Base-by-base conservation (phyloP, 495 filamentous ascomycete species). In the Xylaria cubensis region DNA sequence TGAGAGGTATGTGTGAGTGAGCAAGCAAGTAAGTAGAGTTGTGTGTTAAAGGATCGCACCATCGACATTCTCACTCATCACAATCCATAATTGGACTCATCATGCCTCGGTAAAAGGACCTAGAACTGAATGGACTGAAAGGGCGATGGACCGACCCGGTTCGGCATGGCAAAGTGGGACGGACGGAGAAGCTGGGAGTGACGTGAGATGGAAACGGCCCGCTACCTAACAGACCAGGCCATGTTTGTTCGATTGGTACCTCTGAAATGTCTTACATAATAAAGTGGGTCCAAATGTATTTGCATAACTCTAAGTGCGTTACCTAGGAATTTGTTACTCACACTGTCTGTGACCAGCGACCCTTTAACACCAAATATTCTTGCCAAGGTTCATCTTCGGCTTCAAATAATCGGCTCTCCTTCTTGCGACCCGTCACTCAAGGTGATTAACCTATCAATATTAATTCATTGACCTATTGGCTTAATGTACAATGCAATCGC, bases 91-190 rank as follows among this genome's bases (percentile, higher is more conserved):
- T 15, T 32, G 21, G 42, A 24, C 59, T 64, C 41, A 48, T 65
- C 63, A 50, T 48, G 24, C 63, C 63, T 65, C 63, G 63, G 63
- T 26, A 48, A 65, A 65, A 32, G 12, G 62, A 48, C 24, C 41
- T 32, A 24, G 41, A 64, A 21, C 17, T 36, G 58, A 7, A 36
- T 21, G 48, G 59, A 13, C 53, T 53, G 48, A n/a, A 51, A 46
- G 46, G 55, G 68, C 67, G 1, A 3, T 56, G 24, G 24, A 56
- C 24, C 51, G 44, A 69, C 7, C 42, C 42, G 26, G 46, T 39
- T 29, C 51, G 61, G 42, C 42, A 58, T 64, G 56, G 48, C 64
- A 53, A 42, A 62, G 59, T 41, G 59, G 59, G 59, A 62, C 59
- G 59, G 59, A 62, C 24, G 24, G 12, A 7, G 17, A 42, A 39